Conservation (phyloP, 148 eudicot species). For the Cornus kousa region DNA sequence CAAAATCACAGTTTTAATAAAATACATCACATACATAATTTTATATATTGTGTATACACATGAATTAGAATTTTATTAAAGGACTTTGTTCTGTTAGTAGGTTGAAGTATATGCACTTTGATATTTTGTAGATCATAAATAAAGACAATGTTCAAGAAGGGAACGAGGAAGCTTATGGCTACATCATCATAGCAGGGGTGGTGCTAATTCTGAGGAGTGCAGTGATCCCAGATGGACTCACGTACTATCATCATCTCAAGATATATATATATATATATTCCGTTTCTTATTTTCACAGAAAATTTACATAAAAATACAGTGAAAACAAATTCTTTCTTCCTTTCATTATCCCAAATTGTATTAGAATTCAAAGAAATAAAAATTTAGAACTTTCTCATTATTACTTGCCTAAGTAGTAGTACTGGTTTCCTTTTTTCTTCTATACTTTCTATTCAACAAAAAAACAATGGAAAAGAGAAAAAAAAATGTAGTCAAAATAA, state of each 20-base stretch:
- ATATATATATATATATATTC: too few species aligned
- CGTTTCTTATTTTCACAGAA: neutral
- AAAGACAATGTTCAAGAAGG: conserved; percentile 65
- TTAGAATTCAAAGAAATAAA: neutral
- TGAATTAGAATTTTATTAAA: neutral
- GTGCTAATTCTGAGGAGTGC: conserved; percentile 57
- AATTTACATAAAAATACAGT: neutral
- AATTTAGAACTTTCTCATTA: neutral
- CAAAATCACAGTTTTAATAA: too few species aligned
- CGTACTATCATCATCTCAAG: conserved; percentile 35
- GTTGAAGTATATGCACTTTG: conserved; percentile 1
- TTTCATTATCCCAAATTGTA: neutral
- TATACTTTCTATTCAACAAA: neutral
- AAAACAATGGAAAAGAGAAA: too few species aligned
- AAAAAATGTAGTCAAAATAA: too few species aligned
- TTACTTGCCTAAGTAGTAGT: neutral
- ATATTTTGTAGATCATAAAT: conserved; percentile 54
- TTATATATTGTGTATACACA: neutral
- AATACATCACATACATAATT: too few species aligned
- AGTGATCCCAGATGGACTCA: conserved; percentile 46
- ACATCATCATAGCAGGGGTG: conserved; percentile 55
- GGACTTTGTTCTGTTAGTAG: neutral
- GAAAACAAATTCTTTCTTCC: neutral
- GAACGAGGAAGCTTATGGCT: conserved; percentile 60
- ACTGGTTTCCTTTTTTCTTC: neutral